These are phyloP conservation scores for Cryptococcus jaspeensis DNA, from an alignment of 1,284 basidiomycete genomes.

Conservation along the genomic window DNA sequence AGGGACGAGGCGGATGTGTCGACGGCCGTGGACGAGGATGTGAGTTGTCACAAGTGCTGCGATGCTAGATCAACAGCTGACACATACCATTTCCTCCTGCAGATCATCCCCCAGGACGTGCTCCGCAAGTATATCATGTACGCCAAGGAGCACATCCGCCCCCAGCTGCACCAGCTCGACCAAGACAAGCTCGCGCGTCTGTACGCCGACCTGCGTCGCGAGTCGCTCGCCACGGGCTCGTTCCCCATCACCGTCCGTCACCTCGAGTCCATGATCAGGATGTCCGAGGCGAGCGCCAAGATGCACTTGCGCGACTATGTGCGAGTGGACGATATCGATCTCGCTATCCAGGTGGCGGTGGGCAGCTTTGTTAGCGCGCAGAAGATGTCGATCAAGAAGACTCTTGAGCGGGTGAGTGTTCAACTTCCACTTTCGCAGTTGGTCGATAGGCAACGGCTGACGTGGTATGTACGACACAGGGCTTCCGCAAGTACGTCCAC, in stretches of 20 bases:
- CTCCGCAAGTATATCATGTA: conserved; percentile 99
- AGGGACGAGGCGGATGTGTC: conserved; percentile 83
- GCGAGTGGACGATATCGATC: conserved; percentile 90
- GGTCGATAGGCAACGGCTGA: neutral
- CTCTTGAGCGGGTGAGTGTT: conserved; percentile 80
- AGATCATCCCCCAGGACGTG: conserved; percentile 96
- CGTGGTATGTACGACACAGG: conserved; percentile 53
- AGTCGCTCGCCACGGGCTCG: conserved; percentile 93
- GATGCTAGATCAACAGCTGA: neutral
- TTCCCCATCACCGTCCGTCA: conserved; percentile 98
- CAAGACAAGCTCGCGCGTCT: conserved; percentile 93
- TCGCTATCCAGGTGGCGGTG: conserved; percentile 93
- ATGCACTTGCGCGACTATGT: conserved; percentile 98
- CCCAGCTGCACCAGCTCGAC: conserved; percentile 91
- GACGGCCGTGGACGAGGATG: conserved; percentile 86
- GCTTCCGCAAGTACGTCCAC: conserved; percentile 95
- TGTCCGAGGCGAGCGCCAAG: conserved; percentile 97
- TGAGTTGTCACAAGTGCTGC: conserved; percentile 53
- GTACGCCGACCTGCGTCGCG: conserved; percentile 93
- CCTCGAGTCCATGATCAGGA: conserved; percentile 97
- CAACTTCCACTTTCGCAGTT: neutral
- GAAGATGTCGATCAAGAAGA: conserved; percentile 98
- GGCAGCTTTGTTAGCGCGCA: conserved; percentile 94
- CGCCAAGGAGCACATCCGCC: conserved; percentile 85
- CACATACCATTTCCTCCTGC: conserved; percentile 1